Evolutionary conservation across 1,284 basidiomycete genomes (phyloP), one percentile per base, ranked within the genome.

Genomic region (Cerrena zonata): DNA sequence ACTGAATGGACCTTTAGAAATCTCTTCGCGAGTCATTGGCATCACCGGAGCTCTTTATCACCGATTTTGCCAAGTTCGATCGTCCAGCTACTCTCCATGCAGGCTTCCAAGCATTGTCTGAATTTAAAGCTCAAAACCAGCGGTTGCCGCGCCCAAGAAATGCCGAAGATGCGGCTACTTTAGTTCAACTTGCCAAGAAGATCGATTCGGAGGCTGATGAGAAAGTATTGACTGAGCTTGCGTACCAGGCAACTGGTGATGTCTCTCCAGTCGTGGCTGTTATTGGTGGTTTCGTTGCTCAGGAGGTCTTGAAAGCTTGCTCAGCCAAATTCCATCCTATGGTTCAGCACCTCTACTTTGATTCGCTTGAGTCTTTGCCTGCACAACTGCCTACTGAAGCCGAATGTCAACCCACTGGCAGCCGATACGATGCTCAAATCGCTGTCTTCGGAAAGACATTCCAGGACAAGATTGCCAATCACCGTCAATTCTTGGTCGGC

Each of bases 291-390:
- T 99, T 99, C 61, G 92, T 97, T 51, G 96, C 95, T 2, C 96
- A 99, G 69, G 96, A 99, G 66, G 92, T 94, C 24, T 79, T 99
- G 61, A 99, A 99, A 71, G 94, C 95, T 1, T 91, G 89, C 68
- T 95, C 93, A 45, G 93, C 94, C 59, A 99, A 99, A 73, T 99
- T 99, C 78, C 91, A 96, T 64, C 96, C 96, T 3, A 91, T 94
- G 79, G 73, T 94, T 50, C 96, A 99, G 68, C 82, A 91, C 69
- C 76, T 98, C 67, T 99, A 98, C 78, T 94, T 98, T 66, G 96
- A 99, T 71, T 95, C 95, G 24, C 79, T 99, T 50, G 96, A 99
- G 69, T 96, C 96, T 0, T 74, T 97, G 39, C 94, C 94, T 13
- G 68, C 75, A 11, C 68, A 71, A 24, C 70, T 88, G 23, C 93